These are phyloP conservation scores for Pichia phayaonensis DNA, from an alignment of 805 yeast genomes.

Conservation along the genomic window DNA sequence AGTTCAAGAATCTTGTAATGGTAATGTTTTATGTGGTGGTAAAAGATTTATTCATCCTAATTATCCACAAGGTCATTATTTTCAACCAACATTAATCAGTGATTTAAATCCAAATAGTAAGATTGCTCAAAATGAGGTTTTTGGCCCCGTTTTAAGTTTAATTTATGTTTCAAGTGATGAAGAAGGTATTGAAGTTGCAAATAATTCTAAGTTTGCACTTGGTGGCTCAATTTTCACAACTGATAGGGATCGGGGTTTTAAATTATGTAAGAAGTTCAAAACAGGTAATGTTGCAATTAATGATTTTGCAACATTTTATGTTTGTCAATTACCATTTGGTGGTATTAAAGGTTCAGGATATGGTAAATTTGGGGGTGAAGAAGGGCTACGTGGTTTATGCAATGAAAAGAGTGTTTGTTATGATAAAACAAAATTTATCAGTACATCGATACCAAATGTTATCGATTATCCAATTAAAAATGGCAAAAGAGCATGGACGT, in stretches of 20 bases:
- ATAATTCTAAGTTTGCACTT: slow-evolving; percentile 79
- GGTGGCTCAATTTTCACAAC: slow-evolving; percentile 88
- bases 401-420: slow-evolving; percentile 79
- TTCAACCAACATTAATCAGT: slow-evolving; percentile 79
- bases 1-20: slow-evolving; percentile 71
- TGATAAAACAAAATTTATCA: slow-evolving; percentile 71
- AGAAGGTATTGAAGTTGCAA: slow-evolving; percentile 71
- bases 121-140: slow-evolving; percentile 84
- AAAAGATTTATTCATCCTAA: slow-evolving; percentile 75
- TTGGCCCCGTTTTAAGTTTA: slow-evolving; percentile 84
- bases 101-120: slow-evolving; percentile 73
- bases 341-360: slow-evolving; percentile 91
- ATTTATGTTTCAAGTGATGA: slow-evolving; percentile 61
- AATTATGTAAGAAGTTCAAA: slow-evolving; percentile 54
- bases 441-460: slow-evolving; percentile 79
- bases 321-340: slow-evolving; percentile 96
- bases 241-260: slow-evolving; percentile 47
- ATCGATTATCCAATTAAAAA: slow-evolving; percentile 86
- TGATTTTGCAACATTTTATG: slow-evolving; percentile 94
- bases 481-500: slow-evolving; percentile 79
- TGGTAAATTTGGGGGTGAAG: slow-evolving; percentile 97
- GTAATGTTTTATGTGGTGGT: slow-evolving; percentile 76
- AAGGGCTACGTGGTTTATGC: slow-evolving; percentile 88
- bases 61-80: slow-evolving; percentile 93
- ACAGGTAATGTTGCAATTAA: slow-evolving; percentile 95